phyloP scores from a whole-genome alignment of 345 rosid genomes.

The Psidium guajava region DNA sequence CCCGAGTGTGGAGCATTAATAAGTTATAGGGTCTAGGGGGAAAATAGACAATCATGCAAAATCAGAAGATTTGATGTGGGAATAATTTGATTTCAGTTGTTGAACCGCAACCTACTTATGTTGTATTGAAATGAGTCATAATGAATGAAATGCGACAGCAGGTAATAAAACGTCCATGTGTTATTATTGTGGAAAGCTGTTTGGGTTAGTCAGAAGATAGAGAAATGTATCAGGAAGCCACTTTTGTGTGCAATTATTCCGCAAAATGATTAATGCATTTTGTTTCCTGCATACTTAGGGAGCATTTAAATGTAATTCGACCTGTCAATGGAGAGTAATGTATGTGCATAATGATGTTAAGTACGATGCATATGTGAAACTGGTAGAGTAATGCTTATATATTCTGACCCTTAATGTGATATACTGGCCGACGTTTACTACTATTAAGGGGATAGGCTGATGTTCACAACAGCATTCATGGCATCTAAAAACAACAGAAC shows the following conservation, averaged over 20 bases:
- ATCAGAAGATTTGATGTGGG: background rate
- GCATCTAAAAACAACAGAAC: background rate
- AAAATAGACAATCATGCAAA: background rate
- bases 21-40: background rate
- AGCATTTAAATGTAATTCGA: background rate
- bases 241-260: background rate
- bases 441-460: background rate
- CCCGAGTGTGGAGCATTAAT: background rate
- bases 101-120: background rate
- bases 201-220: background rate
- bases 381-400: background rate
- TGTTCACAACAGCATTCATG: background rate
- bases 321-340: background rate
- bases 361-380: background rate
- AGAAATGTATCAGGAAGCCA: background rate
- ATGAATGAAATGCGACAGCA: background rate
- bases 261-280: background rate
- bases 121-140: background rate
- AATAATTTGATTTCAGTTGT: background rate
- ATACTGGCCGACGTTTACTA: background rate
- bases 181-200: background rate
- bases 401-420: background rate
- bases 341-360: background rate
- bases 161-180: background rate
- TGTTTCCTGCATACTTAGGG: background rate